Conservation (phyloP, 2,329 filamentous ascomycete species). For the Colletotrichum chrysophilum region DNA sequence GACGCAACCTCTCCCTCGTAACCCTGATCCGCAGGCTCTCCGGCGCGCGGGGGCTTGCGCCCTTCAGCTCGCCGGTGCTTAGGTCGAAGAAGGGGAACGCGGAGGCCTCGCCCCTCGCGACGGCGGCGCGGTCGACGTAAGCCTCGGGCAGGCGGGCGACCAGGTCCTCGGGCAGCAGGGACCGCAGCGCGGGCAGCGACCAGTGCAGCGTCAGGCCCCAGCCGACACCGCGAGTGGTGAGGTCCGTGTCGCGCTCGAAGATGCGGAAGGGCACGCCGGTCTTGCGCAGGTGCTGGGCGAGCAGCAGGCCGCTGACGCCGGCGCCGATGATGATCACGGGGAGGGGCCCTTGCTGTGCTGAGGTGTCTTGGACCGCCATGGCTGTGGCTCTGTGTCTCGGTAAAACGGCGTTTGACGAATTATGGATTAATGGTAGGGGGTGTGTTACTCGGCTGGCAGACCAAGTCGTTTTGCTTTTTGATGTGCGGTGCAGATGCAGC, state of each 20-base stretch:
- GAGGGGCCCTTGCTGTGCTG: not conserved
- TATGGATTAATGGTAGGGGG: not conserved
- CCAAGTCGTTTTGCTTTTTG: not conserved
- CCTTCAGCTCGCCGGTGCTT: constrained; percentile 46
- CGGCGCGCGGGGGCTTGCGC: constrained; percentile 46
- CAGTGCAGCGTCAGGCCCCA: constrained; percentile 72
- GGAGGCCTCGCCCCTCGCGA: constrained; percentile 48
- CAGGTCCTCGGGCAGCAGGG: constrained; percentile 54
- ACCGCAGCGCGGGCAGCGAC: constrained; percentile 57
- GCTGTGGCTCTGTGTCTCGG: not conserved
- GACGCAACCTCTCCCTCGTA: constrained; percentile 49
- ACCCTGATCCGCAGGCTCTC: constrained; percentile 53
- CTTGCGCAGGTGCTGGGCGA: constrained; percentile 38
- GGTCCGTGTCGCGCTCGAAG: constrained; percentile 57
- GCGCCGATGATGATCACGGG: constrained; percentile 41
- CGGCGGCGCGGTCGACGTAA: constrained; percentile 59
- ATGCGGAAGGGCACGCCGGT: constrained; percentile 47
- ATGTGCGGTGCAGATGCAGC: not conserved
- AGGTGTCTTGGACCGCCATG: not conserved
- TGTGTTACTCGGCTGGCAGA: not conserved
- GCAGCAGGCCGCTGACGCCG: constrained; percentile 40
- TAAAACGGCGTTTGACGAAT: not conserved
- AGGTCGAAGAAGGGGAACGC: constrained; percentile 63
- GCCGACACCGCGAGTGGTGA: constrained; percentile 53
- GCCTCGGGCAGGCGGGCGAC: constrained; percentile 50